phyloP scores from a whole-genome alignment of 208 protist species.

The Leptomonas pyrrhocoris region DNA sequence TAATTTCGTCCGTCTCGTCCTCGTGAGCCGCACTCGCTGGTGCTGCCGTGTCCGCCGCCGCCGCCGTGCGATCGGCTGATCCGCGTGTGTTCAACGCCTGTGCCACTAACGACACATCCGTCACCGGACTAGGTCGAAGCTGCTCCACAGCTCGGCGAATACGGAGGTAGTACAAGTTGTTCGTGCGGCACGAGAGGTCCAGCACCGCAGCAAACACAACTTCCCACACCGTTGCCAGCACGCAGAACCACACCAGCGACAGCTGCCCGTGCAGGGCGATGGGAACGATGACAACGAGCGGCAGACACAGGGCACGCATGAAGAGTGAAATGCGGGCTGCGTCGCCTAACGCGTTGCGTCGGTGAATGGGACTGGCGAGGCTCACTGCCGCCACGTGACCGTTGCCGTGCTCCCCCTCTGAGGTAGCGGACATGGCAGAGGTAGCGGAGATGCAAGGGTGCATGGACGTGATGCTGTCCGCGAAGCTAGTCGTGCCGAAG shows the following conservation, averaged over 20 bases:
- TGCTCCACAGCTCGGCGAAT: constrained; percentile 17
- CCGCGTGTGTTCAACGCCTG: not conserved
- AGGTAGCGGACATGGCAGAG: not conserved
- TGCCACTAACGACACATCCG: not conserved
- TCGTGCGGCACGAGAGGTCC: constrained; percentile 2
- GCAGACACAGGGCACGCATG: not conserved
- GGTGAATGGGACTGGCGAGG: constrained; percentile 5
- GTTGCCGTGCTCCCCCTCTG: not conserved
- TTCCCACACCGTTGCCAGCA: constrained; percentile 5
- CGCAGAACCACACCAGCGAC: not conserved
- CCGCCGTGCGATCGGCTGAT: not conserved
- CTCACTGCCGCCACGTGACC: not conserved
- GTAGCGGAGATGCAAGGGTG: not conserved
- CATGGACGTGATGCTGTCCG: not conserved
- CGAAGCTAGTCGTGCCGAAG: not conserved
- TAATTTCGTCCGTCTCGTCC: not conserved
- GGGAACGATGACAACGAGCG: not conserved
- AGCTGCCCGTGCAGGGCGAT: not conserved
- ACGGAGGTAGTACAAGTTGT: not conserved
- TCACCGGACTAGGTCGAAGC: not conserved
- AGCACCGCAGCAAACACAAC: not conserved
- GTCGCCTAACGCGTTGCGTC: not conserved
- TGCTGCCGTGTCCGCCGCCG: not conserved
- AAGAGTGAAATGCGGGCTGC: constrained; percentile 1
- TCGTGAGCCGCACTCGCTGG: not conserved